Evolutionary conservation across 345 rosid species (phyloP).

Genomic region (Brassica cretica): DNA sequence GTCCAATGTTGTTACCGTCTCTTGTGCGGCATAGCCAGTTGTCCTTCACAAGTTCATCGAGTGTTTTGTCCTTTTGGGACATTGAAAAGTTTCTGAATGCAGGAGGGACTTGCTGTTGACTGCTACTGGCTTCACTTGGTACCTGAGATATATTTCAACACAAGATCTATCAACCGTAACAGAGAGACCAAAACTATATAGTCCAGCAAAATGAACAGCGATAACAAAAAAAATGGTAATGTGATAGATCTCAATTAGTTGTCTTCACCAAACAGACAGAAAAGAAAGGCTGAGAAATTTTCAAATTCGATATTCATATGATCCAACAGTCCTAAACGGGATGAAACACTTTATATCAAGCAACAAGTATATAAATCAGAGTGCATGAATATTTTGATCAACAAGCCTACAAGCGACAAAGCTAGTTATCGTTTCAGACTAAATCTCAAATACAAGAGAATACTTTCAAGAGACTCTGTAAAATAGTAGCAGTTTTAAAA

Average conservation of each 20-base stretch:
- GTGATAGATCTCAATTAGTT: too few relatives aligned
- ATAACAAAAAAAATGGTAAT: background rate
- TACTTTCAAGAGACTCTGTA: constrained; percentile 3
- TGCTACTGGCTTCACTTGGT: constrained; percentile 40
- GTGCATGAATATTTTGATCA: constrained; percentile 4
- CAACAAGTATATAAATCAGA: background rate
- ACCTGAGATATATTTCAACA: constrained; percentile 40
- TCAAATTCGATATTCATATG: too few relatives aligned
- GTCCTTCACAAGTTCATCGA: constrained; percentile 67
- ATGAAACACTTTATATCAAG: background rate
- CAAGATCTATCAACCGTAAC: constrained; percentile 16
- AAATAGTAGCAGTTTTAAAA: constrained; percentile 1
- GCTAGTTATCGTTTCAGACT: background rate
- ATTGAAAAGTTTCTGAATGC: constrained; percentile 78
- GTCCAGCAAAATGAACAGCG: background rate
- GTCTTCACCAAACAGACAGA: too few relatives aligned
- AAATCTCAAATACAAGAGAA: background rate
- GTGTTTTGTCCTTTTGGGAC: constrained; percentile 81
- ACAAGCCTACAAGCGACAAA: background rate
- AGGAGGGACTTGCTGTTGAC: constrained; percentile 52
- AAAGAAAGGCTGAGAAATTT: too few relatives aligned
- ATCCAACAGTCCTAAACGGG: background rate
- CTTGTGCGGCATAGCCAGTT: constrained; percentile 69
- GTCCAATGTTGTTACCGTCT: constrained; percentile 66
- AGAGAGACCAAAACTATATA: too few relatives aligned